These are phyloP conservation scores for Primulina tabacum DNA, from an alignment of 257 asterid species.

Conservation along the genomic window DNA sequence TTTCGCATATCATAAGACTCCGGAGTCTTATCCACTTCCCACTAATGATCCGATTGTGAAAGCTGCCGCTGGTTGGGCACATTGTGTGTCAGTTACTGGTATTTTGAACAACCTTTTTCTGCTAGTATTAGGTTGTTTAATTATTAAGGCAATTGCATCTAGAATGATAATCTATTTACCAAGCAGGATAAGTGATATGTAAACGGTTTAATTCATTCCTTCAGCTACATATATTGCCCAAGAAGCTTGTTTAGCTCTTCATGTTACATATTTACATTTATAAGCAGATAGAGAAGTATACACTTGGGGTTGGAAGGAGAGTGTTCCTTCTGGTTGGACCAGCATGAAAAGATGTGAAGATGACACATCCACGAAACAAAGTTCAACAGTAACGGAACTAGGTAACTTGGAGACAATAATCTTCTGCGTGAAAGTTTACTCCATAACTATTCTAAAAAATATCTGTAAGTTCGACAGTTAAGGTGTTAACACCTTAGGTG, in stretches of 20 bases:
- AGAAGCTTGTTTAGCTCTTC: background rate
- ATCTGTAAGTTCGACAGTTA: slow-evolving; percentile 4
- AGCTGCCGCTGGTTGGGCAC: slow-evolving; percentile 90
- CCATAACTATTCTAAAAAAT: background rate
- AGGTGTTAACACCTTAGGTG: slow-evolving; percentile 22
- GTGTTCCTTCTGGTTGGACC: slow-evolving; percentile 66
- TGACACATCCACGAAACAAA: slow-evolving; percentile 37
- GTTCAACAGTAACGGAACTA: slow-evolving; percentile 38
- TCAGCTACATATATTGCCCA: background rate
- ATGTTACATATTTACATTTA: slow-evolving; percentile 10
- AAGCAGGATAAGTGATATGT: slow-evolving; percentile 1
- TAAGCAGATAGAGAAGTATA: slow-evolving; percentile 53
- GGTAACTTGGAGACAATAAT: slow-evolving; percentile 36
- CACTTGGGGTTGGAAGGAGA: slow-evolving; percentile 89
- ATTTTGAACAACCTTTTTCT: background rate
- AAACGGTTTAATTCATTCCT: background rate
- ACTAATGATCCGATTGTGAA: slow-evolving; percentile 44
- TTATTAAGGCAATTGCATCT: background rate
- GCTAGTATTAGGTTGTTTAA: slow-evolving; percentile 1
- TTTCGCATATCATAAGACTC: slow-evolving; percentile 40
- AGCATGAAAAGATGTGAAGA: slow-evolving; percentile 35
- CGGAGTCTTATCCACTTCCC: slow-evolving; percentile 61
- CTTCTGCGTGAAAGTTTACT: background rate
- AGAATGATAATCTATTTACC: background rate
- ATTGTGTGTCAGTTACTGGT: slow-evolving; percentile 72